These are phyloP conservation scores for Chaetoscypha palmicola DNA, from an alignment of 2,329 filamentous ascomycete genomes.

Conservation along the genomic window DNA sequence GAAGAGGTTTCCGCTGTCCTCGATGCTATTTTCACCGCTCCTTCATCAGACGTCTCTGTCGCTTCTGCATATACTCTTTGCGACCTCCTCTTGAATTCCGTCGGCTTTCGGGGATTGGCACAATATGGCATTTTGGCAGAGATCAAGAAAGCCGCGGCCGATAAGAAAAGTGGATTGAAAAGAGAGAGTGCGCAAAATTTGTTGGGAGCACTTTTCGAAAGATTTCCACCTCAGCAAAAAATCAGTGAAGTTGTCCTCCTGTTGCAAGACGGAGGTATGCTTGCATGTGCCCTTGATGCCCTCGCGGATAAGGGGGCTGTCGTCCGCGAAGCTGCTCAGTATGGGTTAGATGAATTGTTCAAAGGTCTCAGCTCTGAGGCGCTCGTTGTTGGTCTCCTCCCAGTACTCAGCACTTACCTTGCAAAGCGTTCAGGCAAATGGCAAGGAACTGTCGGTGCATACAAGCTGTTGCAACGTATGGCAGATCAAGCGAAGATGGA, in stretches of 20 bases:
- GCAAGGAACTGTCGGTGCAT: conserved; percentile 89
- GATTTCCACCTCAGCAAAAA: conserved; percentile 70
- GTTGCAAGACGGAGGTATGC: conserved; percentile 68
- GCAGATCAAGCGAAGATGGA: conserved; percentile 89
- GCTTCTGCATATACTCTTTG: conserved; percentile 60
- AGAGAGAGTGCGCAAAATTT: conserved; percentile 94
- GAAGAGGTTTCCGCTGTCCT: conserved; percentile 61
- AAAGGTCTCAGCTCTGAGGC: conserved; percentile 72
- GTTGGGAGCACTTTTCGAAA: conserved; percentile 87
- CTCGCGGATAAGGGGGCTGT: conserved; percentile 84
- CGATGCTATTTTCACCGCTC: conserved; percentile 55
- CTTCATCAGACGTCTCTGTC: conserved; percentile 47
- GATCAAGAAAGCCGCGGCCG: conserved; percentile 69
- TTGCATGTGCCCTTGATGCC: conserved; percentile 70
- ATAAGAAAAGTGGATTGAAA: conserved; percentile 86
- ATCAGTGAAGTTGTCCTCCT: conserved; percentile 76
- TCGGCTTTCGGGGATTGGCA: conserved; percentile 55
- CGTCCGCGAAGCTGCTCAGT: conserved; percentile 86
- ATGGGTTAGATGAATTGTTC: conserved; percentile 87
- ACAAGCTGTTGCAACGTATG: conserved; percentile 82
- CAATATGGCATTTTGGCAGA: conserved; percentile 56
- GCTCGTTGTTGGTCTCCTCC: conserved; percentile 74
- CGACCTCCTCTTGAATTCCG: conserved; percentile 56
- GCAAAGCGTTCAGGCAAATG: conserved; percentile 85
- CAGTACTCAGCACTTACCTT: conserved; percentile 68